phyloP scores from a whole-genome alignment of 805 yeast species.

The Ogataea populi-albae region DNA sequence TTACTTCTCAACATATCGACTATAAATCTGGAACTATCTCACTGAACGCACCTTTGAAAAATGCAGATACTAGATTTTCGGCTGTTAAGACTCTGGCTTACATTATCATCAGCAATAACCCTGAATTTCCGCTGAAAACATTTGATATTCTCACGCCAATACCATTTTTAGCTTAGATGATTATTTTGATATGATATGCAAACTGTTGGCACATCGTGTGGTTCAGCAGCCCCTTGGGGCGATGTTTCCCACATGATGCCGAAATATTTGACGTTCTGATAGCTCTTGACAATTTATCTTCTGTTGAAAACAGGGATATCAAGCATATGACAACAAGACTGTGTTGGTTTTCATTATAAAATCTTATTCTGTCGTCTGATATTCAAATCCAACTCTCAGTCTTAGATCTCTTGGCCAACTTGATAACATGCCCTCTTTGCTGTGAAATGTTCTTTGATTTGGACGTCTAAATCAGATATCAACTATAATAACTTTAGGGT shows the following conservation, averaged over 20 bases:
- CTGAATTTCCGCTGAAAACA: conserved; percentile 38
- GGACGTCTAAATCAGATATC: conserved; percentile 33
- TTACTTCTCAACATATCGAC: conserved; percentile 26
- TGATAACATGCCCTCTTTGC: conserved; percentile 36
- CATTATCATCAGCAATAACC: conserved; percentile 43
- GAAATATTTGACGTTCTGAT: conserved; percentile 46
- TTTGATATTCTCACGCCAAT: conserved; percentile 40
- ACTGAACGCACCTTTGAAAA: conserved; percentile 18
- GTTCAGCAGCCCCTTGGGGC: conserved; percentile 20
- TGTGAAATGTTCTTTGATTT: conserved; percentile 60
- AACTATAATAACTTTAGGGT: conserved; percentile 40
- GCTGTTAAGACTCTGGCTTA: conserved; percentile 45
- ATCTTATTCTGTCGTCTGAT: conserved; percentile 34
- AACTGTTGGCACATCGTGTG: conserved; percentile 15
- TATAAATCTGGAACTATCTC: conserved; percentile 24
- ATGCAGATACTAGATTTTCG: conserved; percentile 25
- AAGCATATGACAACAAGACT: conserved; percentile 35
- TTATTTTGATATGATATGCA: conserved; percentile 38
- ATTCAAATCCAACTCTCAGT: conserved; percentile 42
- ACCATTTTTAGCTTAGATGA: conserved; percentile 47
- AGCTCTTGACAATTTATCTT: conserved; percentile 50
- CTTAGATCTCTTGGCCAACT: conserved; percentile 48
- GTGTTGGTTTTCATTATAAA: conserved; percentile 37
- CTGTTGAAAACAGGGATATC: conserved; percentile 33
- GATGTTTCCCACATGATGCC: conserved; percentile 19